Evolutionary conservation across 129 eudicot species (phyloP).

Genomic region (Centrapalus pauciflorus): DNA sequence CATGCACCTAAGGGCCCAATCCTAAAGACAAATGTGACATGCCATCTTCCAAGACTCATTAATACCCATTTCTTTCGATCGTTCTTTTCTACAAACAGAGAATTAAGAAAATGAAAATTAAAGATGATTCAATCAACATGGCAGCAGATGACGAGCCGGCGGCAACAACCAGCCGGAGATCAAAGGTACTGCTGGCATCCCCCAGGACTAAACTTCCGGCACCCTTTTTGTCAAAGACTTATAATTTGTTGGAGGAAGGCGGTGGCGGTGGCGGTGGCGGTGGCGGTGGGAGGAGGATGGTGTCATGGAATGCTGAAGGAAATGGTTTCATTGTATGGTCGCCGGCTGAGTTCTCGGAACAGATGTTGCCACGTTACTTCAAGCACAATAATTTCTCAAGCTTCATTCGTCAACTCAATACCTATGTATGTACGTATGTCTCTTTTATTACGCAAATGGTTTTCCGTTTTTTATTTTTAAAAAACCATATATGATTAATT

Average conservation of each 20-base stretch:
- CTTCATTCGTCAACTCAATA: constrained; percentile 58
- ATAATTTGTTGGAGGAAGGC: constrained; percentile 42
- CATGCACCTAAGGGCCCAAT: constrained; percentile 1
- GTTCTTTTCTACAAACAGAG: background rate
- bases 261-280: constrained; percentile 12
- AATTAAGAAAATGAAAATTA: no score
- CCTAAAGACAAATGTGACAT: constrained; percentile 5
- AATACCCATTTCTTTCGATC: constrained; percentile 5
- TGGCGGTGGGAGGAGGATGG: constrained; percentile 16
- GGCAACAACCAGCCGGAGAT: constrained; percentile 2
- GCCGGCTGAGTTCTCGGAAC: constrained; percentile 50
- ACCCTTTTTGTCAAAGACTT: constrained; percentile 51
- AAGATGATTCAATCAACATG: no score
- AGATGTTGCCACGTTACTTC: constrained; percentile 47
- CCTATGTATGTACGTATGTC: constrained; percentile 37
- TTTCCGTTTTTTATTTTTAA: background rate
- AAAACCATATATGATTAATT: background rate
- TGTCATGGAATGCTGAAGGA: constrained; percentile 46
- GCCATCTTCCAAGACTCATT: constrained; percentile 20
- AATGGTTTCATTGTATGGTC: constrained; percentile 51
- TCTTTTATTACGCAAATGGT: background rate
- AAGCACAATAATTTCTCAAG: constrained; percentile 61
- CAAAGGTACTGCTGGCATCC: background rate
- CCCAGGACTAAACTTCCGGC: constrained; percentile 36
- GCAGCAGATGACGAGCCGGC: background rate